Percentiles rank a stretch among this genome's conserved stretches.
Evolutionary conservation across 441 rosid species (phyloP).

Genomic region (Brassica hybrid): DNA sequence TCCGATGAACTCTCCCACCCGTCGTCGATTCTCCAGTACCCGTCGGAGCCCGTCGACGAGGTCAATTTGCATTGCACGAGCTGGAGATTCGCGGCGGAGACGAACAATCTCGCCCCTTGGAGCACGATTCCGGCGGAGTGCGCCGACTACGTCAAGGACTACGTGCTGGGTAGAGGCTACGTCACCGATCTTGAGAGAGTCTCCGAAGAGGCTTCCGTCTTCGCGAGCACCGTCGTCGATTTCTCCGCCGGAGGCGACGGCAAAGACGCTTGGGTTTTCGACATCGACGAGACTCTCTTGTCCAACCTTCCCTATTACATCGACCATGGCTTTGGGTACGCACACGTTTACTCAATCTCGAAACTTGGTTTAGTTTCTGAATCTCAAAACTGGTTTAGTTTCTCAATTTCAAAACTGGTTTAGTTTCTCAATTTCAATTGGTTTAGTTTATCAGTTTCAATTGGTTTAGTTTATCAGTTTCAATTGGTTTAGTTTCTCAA

Average conservation of each 20-base stretch:
- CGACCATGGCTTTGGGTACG: conserved; percentile 77
- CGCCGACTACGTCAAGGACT: conserved; percentile 68
- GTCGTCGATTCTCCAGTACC: conserved; percentile 65
- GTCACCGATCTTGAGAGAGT: conserved; percentile 68
- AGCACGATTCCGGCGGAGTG: conserved; percentile 77
- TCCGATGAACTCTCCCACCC: conserved; percentile 46
- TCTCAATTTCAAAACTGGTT: neutral
- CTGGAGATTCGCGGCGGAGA: conserved; percentile 92
- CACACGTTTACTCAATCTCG: neutral
- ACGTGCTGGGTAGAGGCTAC: conserved; percentile 71
- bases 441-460: too few species aligned
- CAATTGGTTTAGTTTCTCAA: too few species aligned
- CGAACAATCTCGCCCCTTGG: conserved; percentile 86
- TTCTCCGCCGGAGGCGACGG: conserved; percentile 62
- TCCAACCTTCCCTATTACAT: conserved; percentile 90
- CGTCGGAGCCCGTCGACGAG: conserved; percentile 46
- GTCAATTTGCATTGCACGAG: conserved; percentile 63
- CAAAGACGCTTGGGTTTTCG: conserved; percentile 86
- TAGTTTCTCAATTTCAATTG: too few species aligned
- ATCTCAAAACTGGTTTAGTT: too few species aligned
- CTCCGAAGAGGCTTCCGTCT: conserved; percentile 63
- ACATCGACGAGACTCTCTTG: conserved; percentile 88
- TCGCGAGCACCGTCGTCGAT: conserved; percentile 60
- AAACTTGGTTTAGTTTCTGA: too few species aligned
- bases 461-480: too few species aligned